phyloP scores from a whole-genome alignment of 306 rosid species.

The Calophaca sinica region DNA sequence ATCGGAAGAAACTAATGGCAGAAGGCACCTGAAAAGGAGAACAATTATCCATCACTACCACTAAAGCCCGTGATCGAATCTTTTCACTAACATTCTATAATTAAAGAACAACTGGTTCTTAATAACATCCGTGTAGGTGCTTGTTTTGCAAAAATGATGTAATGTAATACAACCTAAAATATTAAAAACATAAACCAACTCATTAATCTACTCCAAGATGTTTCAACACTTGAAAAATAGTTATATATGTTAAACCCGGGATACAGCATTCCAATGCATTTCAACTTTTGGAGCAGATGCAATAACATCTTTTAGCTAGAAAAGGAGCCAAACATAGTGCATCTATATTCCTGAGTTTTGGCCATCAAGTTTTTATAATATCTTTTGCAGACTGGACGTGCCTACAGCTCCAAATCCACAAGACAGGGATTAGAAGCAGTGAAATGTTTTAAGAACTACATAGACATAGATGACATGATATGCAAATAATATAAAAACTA shows the following conservation, averaged over 20 bases:
- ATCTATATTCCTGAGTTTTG: background rate
- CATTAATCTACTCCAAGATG: constrained; percentile 23
- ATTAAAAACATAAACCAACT: constrained; percentile 6
- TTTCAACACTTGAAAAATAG: background rate
- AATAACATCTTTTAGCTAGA: background rate
- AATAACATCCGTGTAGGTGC: constrained; percentile 3
- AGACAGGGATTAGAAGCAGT: constrained; percentile 4
- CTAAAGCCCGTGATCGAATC: background rate
- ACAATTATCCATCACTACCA: constrained; percentile 6
- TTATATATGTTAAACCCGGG: background rate
- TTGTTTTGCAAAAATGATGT: constrained; percentile 8
- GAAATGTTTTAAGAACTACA: background rate
- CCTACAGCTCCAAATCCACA: background rate
- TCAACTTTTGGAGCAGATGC: constrained; percentile 2
- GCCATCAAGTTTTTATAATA: background rate
- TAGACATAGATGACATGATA: background rate
- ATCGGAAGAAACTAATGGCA: constrained; percentile 20
- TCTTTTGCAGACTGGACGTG: constrained; percentile 1
- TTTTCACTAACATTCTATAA: background rate
- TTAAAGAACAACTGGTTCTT: background rate
- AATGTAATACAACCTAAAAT: constrained; percentile 9
- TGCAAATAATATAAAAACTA: background rate
- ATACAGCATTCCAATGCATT: background rate
- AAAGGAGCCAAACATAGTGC: background rate
- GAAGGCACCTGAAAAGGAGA: background rate